Percentiles rank a stretch among this genome's conserved stretches.
phyloP scores from a whole-genome alignment of 495 filamentous ascomycete species.

The Platismatia glauca region DNA sequence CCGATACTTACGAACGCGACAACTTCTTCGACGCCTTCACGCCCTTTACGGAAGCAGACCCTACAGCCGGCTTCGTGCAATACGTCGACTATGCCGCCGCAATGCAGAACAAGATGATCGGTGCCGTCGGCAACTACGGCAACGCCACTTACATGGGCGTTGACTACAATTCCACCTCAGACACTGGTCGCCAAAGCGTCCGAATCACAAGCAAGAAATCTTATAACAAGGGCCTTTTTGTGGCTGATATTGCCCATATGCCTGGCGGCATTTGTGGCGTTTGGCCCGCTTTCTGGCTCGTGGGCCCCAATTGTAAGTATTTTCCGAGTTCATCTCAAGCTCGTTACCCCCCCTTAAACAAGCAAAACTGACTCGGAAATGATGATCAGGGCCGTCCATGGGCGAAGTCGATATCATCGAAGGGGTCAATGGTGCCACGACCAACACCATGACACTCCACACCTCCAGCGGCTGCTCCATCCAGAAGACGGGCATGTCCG shows the following conservation, averaged over 20 bases:
- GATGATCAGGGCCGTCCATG: slow-evolving; percentile 58
- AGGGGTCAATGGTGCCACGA: slow-evolving; percentile 47
- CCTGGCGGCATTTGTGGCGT: slow-evolving; percentile 44
- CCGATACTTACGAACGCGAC: slow-evolving; percentile 34
- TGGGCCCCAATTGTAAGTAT: slow-evolving; percentile 49
- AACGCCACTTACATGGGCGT: slow-evolving; percentile 39
- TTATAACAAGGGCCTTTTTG: slow-evolving; percentile 48
- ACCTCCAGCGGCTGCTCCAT: slow-evolving; percentile 49
- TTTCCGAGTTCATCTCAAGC: too few species aligned
- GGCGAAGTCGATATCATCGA: slow-evolving; percentile 73
- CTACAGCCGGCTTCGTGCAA: slow-evolving; percentile 60
- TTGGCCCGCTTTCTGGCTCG: slow-evolving; percentile 53
- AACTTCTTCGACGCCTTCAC: slow-evolving; percentile 52
- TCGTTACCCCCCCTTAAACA: too few species aligned
- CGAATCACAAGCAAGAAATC: slow-evolving; percentile 45
- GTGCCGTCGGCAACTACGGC: slow-evolving; percentile 29
- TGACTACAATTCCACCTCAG: slow-evolving; percentile 29
- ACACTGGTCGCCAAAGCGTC: slow-evolving; percentile 47
- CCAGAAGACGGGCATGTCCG: slow-evolving; percentile 15
- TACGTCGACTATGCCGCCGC: slow-evolving; percentile 49
- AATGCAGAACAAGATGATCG: slow-evolving; percentile 44
- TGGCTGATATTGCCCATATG: slow-evolving; percentile 52
- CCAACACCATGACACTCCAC: slow-evolving; percentile 59
- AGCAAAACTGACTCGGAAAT: too few species aligned
- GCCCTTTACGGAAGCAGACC: slow-evolving; percentile 46